These are phyloP conservation scores for Solanum dulcamara DNA, from an alignment of 257 asterid genomes.

Conservation along the genomic window DNA sequence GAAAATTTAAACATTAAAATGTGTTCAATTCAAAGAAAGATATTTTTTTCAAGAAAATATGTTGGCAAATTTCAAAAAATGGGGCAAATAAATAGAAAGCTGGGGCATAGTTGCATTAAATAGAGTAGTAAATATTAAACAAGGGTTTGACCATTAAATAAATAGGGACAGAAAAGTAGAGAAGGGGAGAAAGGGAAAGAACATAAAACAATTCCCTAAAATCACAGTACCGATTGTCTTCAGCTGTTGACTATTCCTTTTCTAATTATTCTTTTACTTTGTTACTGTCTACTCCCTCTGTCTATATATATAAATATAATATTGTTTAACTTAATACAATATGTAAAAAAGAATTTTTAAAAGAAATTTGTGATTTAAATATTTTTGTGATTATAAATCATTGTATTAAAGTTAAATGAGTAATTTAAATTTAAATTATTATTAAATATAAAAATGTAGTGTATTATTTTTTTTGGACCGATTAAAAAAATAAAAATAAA, in stretches of 20 bases:
- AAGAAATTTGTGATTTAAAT: too few relatives aligned
- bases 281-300: background rate
- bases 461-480: too few relatives aligned
- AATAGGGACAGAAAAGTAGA: background rate
- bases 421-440: too few relatives aligned
- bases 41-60: background rate
- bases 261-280: background rate
- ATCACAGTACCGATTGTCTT: background rate
- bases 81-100: background rate
- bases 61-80: background rate
- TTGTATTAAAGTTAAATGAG: too few relatives aligned
- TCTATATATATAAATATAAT: too few relatives aligned
- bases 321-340: too few relatives aligned
- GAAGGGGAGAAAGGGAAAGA: background rate
- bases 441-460: too few relatives aligned
- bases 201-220: background rate
- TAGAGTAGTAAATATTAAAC: background rate
- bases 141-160: background rate
- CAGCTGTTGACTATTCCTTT: background rate
- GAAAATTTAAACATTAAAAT: background rate
- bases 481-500: too few relatives aligned
- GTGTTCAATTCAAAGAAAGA: background rate
- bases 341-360: too few relatives aligned
- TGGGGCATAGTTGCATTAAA: background rate
- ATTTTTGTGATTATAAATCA: too few relatives aligned